Percentiles rank a stretch among this genome's conserved stretches.
phyloP scores from a whole-genome alignment of 371 early-diverging fungal genomes.

The Apophysomyces trapeziformis region DNA sequence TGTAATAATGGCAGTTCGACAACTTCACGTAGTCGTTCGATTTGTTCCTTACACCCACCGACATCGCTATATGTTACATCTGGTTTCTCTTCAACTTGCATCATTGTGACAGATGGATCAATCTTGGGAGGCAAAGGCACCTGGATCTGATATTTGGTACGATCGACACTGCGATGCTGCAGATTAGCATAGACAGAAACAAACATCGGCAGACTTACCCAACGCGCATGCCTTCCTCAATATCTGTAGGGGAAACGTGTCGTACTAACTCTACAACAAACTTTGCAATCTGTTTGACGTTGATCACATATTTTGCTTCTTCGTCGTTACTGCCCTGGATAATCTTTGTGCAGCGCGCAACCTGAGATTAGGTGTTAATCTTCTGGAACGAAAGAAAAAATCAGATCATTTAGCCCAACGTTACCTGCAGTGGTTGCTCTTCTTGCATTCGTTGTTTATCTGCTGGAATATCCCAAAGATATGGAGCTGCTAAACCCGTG shows the following conservation, averaged over 20 bases:
- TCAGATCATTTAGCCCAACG: not conserved
- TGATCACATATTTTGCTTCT: constrained; percentile 97
- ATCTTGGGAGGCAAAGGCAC: constrained; percentile 95
- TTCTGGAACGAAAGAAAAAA: constrained; percentile 7
- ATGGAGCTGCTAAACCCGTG: constrained; percentile 99
- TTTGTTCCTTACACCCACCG: constrained; percentile 99
- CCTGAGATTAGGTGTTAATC: constrained; percentile 45
- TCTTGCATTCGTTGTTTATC: constrained; percentile 97
- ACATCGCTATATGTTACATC: constrained; percentile 99
- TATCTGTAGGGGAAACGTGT: constrained; percentile 96
- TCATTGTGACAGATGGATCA: constrained; percentile 96
- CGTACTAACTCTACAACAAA: constrained; percentile 99
- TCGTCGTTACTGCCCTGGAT: constrained; percentile 80
- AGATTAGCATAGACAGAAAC: not conserved
- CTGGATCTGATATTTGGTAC: constrained; percentile 98
- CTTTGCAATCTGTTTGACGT: constrained; percentile 99
- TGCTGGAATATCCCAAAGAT: constrained; percentile 98
- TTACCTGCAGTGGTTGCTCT: constrained; percentile 97
- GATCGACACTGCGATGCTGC: constrained; percentile 84
- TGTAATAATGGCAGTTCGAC: constrained; percentile 99
- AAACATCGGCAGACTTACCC: constrained; percentile 64
- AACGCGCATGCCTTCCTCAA: constrained; percentile 99
- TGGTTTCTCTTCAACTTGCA: constrained; percentile 99
- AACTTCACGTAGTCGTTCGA: constrained; percentile 99
- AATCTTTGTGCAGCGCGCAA: constrained; percentile 98